phyloP scores from a whole-genome alignment of 768 basidiomycete species.

The Tylopilus rubrobrunneus region DNA sequence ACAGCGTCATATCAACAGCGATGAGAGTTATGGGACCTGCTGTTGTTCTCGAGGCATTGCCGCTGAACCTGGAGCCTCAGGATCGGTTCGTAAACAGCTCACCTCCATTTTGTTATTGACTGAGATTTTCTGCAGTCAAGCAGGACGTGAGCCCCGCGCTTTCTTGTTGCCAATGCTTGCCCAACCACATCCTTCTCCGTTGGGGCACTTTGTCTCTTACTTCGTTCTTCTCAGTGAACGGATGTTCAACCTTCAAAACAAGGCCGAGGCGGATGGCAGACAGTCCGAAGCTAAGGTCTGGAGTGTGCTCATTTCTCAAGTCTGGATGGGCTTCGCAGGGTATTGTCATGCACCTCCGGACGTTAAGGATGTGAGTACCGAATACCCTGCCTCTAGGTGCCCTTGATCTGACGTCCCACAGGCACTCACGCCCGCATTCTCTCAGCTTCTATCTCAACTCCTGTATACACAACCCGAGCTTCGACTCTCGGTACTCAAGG shows the following conservation, averaged over 20 bases:
- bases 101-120: not conserved
- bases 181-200: slow-evolving; percentile 74
- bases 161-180: slow-evolving; percentile 87
- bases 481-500: slow-evolving; percentile 76
- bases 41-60: slow-evolving; percentile 66
- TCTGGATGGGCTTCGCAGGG: slow-evolving; percentile 88
- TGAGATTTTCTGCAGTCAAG: slow-evolving; percentile 43
- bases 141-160: slow-evolving; percentile 81
- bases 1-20: slow-evolving; percentile 71
- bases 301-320: slow-evolving; percentile 88
- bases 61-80: slow-evolving; percentile 80
- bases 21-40: slow-evolving; percentile 86
- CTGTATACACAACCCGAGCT: slow-evolving; percentile 88
- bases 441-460: slow-evolving; percentile 87
- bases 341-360: slow-evolving; percentile 86
- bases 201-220: slow-evolving; percentile 82
- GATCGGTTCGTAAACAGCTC: slow-evolving; percentile 54
- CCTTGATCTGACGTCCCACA: slow-evolving; percentile 29
- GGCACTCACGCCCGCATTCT: slow-evolving; percentile 73
- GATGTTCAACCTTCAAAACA: slow-evolving; percentile 85
- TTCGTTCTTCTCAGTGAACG: slow-evolving; percentile 93
- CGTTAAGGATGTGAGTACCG: slow-evolving; percentile 53
- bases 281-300: slow-evolving; percentile 91
- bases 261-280: slow-evolving; percentile 67
- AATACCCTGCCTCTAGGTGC: not conserved